phyloP scores from a whole-genome alignment of 805 yeast genomes.

The Pichia nanzhaoensis region DNA sequence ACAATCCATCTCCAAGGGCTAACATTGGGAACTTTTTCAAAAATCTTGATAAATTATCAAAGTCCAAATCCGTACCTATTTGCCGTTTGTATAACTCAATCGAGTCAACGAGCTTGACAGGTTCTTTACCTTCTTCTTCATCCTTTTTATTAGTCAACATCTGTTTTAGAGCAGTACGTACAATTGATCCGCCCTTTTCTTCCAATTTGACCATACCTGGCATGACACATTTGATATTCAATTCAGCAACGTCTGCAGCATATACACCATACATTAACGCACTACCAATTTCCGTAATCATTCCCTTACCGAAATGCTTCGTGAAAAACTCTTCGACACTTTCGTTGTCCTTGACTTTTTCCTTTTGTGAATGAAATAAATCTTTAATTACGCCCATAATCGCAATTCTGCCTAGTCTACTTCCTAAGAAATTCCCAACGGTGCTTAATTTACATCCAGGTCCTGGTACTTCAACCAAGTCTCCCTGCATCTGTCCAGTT shows the following conservation, averaged over 20 bases:
- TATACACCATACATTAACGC: constrained; percentile 87
- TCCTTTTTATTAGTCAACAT: constrained; percentile 11
- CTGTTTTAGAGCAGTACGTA: constrained; percentile 32
- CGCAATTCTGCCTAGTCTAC: constrained; percentile 17
- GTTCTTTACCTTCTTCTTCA: neutral
- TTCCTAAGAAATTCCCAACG: constrained; percentile 26
- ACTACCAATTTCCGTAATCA: constrained; percentile 57
- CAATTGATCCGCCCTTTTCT: constrained; percentile 48
- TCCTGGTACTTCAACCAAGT: constrained; percentile 36
- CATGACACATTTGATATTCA: constrained; percentile 61
- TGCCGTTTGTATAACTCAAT: constrained; percentile 2
- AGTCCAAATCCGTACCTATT: constrained; percentile 25
- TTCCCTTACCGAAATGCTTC: constrained; percentile 59
- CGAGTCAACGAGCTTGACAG: no score
- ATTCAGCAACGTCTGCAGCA: constrained; percentile 67
- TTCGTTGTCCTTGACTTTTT: neutral
- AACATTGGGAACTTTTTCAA: constrained; percentile 58
- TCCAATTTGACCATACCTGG: constrained; percentile 54
- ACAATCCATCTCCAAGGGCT: constrained; percentile 48
- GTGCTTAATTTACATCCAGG: constrained; percentile 39
- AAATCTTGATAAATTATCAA: constrained; percentile 30
- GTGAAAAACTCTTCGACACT: constrained; percentile 50
- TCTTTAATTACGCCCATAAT: constrained; percentile 7
- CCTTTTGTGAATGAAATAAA: neutral
- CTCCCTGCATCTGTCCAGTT: constrained; percentile 25